Base-by-base conservation (phyloP, 257 asterid genomes). In the Thymus quinquecostatus region DNA sequence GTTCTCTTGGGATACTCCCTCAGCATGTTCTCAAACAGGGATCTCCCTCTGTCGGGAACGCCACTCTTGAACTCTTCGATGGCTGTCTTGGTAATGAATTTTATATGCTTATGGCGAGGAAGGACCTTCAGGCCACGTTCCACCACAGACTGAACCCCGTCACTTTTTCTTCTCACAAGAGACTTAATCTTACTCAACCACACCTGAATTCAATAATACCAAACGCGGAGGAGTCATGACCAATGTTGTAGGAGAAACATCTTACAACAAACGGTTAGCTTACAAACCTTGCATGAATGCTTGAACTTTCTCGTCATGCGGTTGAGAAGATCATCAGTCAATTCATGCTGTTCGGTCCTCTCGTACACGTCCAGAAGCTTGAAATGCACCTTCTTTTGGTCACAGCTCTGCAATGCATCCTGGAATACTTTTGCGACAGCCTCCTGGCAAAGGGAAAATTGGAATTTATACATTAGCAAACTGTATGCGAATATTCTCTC, bases 1-100 rank as follows among this genome's bases (percentile, higher is more conserved):
- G 96, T 95, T 83, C 97, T 86, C 85, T 87, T 89, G 11, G 98
- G 97, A 83, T 95, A 88, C 76, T 95, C 96, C 64, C 88, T 80
- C 34, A 95, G 92, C 88, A 89, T 84, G 51, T 86, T 85, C 83
- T 95, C 98, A 48, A 92, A 92, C 81, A 92, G 67, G 67, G 98
- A 83, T 64, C 98, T 91, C 43, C 96, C 99, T 69, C 97, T 82
- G 56, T 95, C 98, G n/a, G 99, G 85, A 61, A 89, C 87, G 28
- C 99, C 96, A 72, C 80, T 71, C 78, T 95, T 95, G 81, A 92
- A 95, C 83, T 90, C 97, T 10, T 86, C 86, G 74, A 95, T 86
- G 51, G 97, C 96, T 12, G 95, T 79, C 74, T 89, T 93, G n/a
- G 93, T 71, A 64, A 86, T 87, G 75, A 88, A 89, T 74, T 95